phyloP scores from a whole-genome alignment of 495 filamentous ascomycete genomes.

The Tuber indicum region DNA sequence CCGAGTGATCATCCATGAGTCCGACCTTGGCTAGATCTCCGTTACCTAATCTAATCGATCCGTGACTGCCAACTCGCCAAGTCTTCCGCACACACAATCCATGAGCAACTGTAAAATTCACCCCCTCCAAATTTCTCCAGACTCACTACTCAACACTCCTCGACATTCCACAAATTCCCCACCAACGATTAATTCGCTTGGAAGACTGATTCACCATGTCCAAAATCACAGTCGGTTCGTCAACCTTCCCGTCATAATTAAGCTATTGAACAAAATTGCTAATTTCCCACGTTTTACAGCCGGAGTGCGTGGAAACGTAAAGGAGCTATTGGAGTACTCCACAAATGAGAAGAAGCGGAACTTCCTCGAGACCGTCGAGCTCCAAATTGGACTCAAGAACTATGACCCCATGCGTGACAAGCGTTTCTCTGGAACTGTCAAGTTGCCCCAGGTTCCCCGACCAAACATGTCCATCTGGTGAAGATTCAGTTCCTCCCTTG shows the following conservation, averaged over 20 bases:
- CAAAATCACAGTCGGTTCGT: conserved; percentile 80
- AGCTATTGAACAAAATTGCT: conserved; percentile 31
- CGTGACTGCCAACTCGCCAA: conserved; percentile 32
- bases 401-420: conserved; percentile 99
- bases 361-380: conserved; percentile 92
- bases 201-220: conserved; percentile 69
- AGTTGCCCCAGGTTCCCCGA: conserved; percentile 81
- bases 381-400: conserved; percentile 99
- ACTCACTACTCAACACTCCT: conserved; percentile 13
- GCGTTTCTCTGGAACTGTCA: conserved; percentile 99
- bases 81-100: conserved; percentile 19
- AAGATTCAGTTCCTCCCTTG: conserved; percentile 40
- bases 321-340: conserved; percentile 86
- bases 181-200: conserved; percentile 61
- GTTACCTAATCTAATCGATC: conserved; percentile 20
- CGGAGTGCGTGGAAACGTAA: conserved; percentile 92
- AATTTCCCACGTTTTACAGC: conserved; percentile 50
- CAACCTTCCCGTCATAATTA: not conserved
- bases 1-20: not conserved
- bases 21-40: not conserved
- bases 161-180: conserved; percentile 52
- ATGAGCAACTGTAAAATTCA: conserved; percentile 10
- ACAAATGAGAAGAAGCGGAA: conserved; percentile 98
- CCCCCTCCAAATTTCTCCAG: conserved; percentile 10
- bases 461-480: conserved; percentile 91